Percentiles rank a stretch among this genome's conserved stretches.
phyloP scores from a whole-genome alignment of 2,329 filamentous ascomycete species.

The Trichoderma sp. region DNA sequence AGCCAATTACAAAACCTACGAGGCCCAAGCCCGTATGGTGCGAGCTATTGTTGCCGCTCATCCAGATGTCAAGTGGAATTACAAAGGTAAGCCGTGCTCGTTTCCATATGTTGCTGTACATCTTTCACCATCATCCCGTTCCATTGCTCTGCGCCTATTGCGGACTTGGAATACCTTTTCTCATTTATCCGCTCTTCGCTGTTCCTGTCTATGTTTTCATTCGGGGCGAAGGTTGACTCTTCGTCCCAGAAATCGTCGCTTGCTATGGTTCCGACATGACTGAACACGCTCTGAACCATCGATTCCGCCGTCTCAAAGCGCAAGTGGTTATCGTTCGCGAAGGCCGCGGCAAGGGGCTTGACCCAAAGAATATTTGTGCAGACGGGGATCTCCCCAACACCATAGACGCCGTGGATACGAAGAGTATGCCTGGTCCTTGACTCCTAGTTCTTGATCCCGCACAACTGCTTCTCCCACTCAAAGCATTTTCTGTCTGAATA shows the following conservation, averaged over 20 bases:
- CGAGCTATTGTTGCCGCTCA: conserved; percentile 64
- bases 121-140: conserved; percentile 16
- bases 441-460: neutral
- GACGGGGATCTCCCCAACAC: conserved; percentile 44
- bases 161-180: neutral
- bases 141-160: neutral
- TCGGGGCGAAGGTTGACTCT: conserved; percentile 41
- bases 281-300: conserved; percentile 53
- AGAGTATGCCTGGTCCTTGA: conserved; percentile 43
- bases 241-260: conserved; percentile 50
- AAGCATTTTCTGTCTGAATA: neutral
- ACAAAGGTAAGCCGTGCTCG: conserved; percentile 56
- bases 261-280: conserved; percentile 57
- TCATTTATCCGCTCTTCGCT: neutral
- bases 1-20: conserved; percentile 63
- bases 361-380: conserved; percentile 49
- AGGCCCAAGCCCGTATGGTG: conserved; percentile 62
- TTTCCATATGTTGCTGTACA: neutral
- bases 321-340: conserved; percentile 46
- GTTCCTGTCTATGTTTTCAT: neutral
- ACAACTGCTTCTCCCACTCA: neutral
- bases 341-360: conserved; percentile 43
- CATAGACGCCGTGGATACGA: conserved; percentile 45
- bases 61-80: conserved; percentile 59
- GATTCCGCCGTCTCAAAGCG: conserved; percentile 53